Conservation (phyloP, 2,329 filamentous ascomycete genomes). For the Diaporthe eres region DNA sequence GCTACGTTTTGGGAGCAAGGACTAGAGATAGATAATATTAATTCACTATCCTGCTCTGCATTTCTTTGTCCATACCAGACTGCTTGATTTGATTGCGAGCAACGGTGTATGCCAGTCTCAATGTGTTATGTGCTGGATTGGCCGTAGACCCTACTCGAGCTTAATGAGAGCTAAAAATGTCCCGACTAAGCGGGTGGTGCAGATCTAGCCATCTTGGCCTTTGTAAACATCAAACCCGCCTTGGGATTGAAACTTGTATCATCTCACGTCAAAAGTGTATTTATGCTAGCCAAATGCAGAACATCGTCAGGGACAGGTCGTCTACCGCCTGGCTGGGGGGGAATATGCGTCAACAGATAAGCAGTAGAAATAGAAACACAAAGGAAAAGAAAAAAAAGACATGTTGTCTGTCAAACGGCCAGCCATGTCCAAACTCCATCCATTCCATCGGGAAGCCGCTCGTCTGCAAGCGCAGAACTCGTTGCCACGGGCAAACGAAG, state of each 20-base stretch:
- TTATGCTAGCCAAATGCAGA: slow-evolving; percentile 32
- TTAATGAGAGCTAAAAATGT: neutral
- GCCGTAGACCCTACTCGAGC: neutral
- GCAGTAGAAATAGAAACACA: neutral
- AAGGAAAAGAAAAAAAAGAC: neutral
- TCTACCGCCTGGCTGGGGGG: slow-evolving; percentile 18
- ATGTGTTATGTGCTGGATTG: neutral
- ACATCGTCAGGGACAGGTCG: slow-evolving; percentile 32
- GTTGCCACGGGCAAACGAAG: neutral
- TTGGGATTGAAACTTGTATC: slow-evolving; percentile 24
- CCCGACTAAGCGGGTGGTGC: neutral
- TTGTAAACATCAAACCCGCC: slow-evolving; percentile 9
- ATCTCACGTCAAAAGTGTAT: slow-evolving; percentile 12
- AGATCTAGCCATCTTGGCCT: slow-evolving; percentile 12
- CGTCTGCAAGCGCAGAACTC: neutral
- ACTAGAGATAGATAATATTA: slow-evolving; percentile 30
- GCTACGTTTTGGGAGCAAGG: neutral
- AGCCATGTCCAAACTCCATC: slow-evolving; percentile 27
- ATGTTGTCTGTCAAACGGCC: slow-evolving; percentile 13
- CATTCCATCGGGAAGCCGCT: neutral
- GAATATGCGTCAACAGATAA: neutral
- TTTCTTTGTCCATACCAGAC: neutral
- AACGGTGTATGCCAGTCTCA: neutral
- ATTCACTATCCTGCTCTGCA: slow-evolving; percentile 5
- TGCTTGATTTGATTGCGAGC: neutral